phyloP scores from a whole-genome alignment of 331 rosid species.

The Dryas integrifolia region DNA sequence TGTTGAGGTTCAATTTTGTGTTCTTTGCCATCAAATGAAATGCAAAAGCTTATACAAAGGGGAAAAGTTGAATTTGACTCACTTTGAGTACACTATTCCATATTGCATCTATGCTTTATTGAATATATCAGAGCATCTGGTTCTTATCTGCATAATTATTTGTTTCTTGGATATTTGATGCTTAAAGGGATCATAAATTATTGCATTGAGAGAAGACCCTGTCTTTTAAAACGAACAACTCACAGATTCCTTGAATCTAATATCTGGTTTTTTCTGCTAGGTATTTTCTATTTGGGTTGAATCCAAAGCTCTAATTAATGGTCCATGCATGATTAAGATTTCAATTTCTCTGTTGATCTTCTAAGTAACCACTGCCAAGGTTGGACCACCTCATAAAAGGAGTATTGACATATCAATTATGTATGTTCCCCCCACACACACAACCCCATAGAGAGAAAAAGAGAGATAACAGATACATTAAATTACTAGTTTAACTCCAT shows the following conservation, averaged over 20 bases:
- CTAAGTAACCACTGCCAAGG: slow-evolving; percentile 18
- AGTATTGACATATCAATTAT: slow-evolving; percentile 29
- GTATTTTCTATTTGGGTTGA: slow-evolving; percentile 20
- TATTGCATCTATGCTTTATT: slow-evolving; percentile 31
- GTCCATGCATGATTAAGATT: slow-evolving; percentile 20
- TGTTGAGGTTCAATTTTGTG: slow-evolving; percentile 2
- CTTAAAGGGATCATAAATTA: slow-evolving; percentile 46
- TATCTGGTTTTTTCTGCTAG: slow-evolving; percentile 16
- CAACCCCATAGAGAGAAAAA: slow-evolving; percentile 15
- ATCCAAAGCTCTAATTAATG: slow-evolving; percentile 28
- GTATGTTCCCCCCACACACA: slow-evolving; percentile 35
- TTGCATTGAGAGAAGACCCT: slow-evolving; percentile 29
- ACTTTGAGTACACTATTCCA: slow-evolving; percentile 21
- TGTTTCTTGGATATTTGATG: slow-evolving; percentile 45
- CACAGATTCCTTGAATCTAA: slow-evolving; percentile 45
- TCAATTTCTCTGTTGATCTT: slow-evolving; percentile 30
- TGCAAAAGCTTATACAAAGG: slow-evolving; percentile 20
- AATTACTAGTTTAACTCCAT: slow-evolving; percentile 21
- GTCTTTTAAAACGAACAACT: slow-evolving; percentile 32
- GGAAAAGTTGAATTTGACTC: slow-evolving; percentile 37
- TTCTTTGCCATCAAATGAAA: slow-evolving; percentile 13
- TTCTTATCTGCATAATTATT: slow-evolving; percentile 54
- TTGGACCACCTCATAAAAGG: slow-evolving; percentile 30
- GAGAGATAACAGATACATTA: slow-evolving; percentile 16
- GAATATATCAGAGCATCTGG: slow-evolving; percentile 42